A percentile compares a stretch with the other conserved stretches of the same genome.
phyloP scores from a whole-genome alignment of 106 monocot genomes.

The Acorus calamus region DNA sequence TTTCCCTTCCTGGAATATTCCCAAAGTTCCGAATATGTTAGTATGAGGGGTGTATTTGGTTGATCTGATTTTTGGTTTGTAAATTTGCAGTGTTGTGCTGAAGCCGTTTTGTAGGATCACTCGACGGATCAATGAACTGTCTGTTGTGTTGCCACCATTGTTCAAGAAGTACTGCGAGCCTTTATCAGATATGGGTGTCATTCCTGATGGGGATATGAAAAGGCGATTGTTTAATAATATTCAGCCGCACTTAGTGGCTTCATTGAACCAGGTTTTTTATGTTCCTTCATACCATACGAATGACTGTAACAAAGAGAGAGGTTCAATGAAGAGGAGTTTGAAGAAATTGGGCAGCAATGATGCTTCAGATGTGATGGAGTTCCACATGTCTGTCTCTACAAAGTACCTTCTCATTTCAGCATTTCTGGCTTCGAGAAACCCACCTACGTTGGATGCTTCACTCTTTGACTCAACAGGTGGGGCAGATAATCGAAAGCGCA shows the following conservation, averaged over 20 bases:
- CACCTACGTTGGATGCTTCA: constrained; percentile 86
- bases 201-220: constrained; percentile 71
- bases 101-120: constrained; percentile 64
- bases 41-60: too few species aligned
- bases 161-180: constrained; percentile 76
- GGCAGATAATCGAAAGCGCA: constrained; percentile 43
- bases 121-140: constrained; percentile 68
- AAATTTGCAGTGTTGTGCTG: constrained; percentile 50
- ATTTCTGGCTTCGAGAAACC: constrained; percentile 89
- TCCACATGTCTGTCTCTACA: constrained; percentile 84
- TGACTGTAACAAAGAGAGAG: constrained; percentile 14
- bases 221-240: constrained; percentile 62
- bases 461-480: constrained; percentile 81
- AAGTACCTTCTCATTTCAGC: constrained; percentile 91
- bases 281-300: constrained; percentile 20
- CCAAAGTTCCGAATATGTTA: not conserved
- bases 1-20: not conserved
- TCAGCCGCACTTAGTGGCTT: constrained; percentile 42
- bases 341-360: constrained; percentile 28
- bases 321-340: constrained; percentile 13
- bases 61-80: not conserved
- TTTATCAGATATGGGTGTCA: constrained; percentile 38
- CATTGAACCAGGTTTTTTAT: constrained; percentile 48
- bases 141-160: constrained; percentile 44
- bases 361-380: constrained; percentile 48